Base-by-base conservation (phyloP, 1,139 yeast genomes). In the Debaryomyces psychrophilus region DNA sequence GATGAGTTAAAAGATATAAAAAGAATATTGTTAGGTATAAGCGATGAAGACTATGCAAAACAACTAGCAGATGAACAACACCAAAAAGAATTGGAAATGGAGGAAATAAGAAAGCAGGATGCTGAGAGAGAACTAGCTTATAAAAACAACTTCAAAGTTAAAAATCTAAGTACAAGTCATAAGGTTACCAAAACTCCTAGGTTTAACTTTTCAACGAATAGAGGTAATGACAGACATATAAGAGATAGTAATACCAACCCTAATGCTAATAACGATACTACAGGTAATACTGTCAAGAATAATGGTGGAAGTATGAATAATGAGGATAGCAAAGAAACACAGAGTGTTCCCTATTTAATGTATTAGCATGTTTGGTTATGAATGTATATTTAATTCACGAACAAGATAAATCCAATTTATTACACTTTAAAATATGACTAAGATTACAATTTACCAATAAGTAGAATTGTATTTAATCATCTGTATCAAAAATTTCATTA, bases 401-500 rank as follows among this genome's bases (percentile, higher is more conserved):
- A 12, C 31, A 29, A 14, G 29, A 29, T 17, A 22, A 22, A 23
- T n/a, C 12, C 12, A 37, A 40, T 4, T 20, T 38, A 11, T 23
- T 27, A 18, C n/a, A 23, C 18, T 33, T 33, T 12, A 14, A 35
- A 25, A 23, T 35, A 25, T 20, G 22, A 4, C 18, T 20, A 22
- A 8, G 12, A 23, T 8, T 37, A 37, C 20, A 37, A 37, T 12
- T n/a, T 5, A 37, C 11, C 15, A 23, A 3, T 36, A 17, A 18
- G 22, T 43, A 43, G n/a, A 31, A n/a, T 34, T 22, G 25, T 20
- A 33, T 28, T 45, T 48, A 68, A n/a, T 72, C 77, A 44, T 73
- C 80, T 22, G 90, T 85, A 57, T 90, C 96, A 62, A 90, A 90
- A 34, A 92, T 90, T 50, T 87, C 95, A 53, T 81, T 83, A n/a